Evolutionary conservation across 441 rosid species (phyloP), one percentile per base, ranked within the genome.

Genomic region (Erysimum cheiri): DNA sequence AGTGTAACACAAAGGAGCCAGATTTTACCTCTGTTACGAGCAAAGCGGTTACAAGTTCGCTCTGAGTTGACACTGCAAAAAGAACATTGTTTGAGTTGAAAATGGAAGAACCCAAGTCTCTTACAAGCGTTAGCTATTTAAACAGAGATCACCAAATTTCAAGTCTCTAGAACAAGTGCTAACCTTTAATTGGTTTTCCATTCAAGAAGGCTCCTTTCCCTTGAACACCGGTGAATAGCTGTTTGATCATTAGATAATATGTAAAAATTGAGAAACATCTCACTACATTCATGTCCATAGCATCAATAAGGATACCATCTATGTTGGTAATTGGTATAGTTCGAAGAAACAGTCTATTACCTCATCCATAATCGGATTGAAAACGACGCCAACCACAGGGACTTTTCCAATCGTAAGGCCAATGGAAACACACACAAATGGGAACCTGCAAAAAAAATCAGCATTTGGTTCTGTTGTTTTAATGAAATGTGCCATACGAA

Each of bases 291-390:
- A 73, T 57, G 47, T 22, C 33, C 32, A 44, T 1, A 57, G 9
- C 13, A 65, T 14, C 15, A 41, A 32, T 70, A 60, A 60, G 6
- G 53, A 60, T 35, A 11, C 17, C 50, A 66, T 50, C n/a, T 36
- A 59, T 13, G 11, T 48, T 52, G 35, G 7, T 22, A 9, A 40
- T 0, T 5, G 47, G 17, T 3, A 52, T 22, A 0, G 49, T 49
- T 14, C 0, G 9, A 59, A 50, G 39, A 37, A 35, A 36, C 26
- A 57, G 65, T n/a, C 39, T 69, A 72, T 86, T 63, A 91, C 99
- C 99, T 90, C 99, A 48, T 88, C 78, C 85, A 92, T 84, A 28
- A 95, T 90, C 41, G 99, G 99, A 75, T 92, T 95, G 78, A 75
- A 92, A 60, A 95, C 96, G 46, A 92, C 99, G 0, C 98, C 99